Base-by-base conservation (phyloP, 2,329 filamentous ascomycete genomes). In the Cladorrhinum sp. region DNA sequence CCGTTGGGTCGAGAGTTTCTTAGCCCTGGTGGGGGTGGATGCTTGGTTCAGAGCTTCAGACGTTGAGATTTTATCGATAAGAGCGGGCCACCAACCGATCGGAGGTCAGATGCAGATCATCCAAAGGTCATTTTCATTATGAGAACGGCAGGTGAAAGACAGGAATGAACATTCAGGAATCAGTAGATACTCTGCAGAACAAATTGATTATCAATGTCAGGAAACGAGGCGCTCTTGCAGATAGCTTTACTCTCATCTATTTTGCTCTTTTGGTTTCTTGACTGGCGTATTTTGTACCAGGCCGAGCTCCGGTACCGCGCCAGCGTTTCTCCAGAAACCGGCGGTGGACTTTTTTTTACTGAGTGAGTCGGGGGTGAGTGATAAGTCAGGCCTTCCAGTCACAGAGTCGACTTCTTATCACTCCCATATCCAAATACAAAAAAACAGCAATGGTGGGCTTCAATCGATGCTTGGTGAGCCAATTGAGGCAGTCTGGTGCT, bases 401-500 rank as follows among this genome's bases (percentile, higher is more conserved):
- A 16, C 7, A 52, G 12, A 20, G n/a, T 33, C n/a, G n/a, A n/a
- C n/a, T n/a, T n/a, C n/a, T n/a, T n/a, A n/a, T n/a, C n/a, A 33
- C 12, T 30, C 18, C 46, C 57, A 50, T 42, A 57, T 30, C 30
- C 51, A 57, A 16, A 39, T 23, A 28, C 59, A 24, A 28, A 36
- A 54, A 36, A 54, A 59, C 57, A 60, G 60, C 52, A 46, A 68
- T 68, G 64, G 60, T 63, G 21, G 63, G 66, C 53, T 53, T 68
- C 54, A 68, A 60, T 46, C 56, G 67, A 39, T 59, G 57, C 54
- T 21, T 64, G 9, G 33, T 67, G 59, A 58, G 59, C 59, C 67
- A 66, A 66, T 65, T 69, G 65, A 68, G 65, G 65, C 68, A 66
- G 30, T 63, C 64, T 7, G 54, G 62, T 12, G 49, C 50, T 21